These are phyloP conservation scores for Suillus clintonianus DNA, from an alignment of 768 basidiomycete genomes.

Conservation along the genomic window DNA sequence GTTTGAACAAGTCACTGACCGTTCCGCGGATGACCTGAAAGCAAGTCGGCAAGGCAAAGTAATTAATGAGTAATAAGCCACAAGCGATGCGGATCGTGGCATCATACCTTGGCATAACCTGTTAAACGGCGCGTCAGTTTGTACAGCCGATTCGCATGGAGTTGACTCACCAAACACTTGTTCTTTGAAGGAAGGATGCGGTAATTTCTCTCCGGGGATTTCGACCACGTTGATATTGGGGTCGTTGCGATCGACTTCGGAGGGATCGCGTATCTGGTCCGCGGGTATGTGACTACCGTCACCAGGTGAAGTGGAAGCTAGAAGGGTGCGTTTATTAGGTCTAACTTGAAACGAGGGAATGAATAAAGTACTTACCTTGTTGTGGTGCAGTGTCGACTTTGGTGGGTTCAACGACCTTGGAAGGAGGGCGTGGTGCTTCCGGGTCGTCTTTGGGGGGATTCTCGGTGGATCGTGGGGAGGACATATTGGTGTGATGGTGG, in stretches of 20 bases:
- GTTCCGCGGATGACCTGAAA: conserved; percentile 31
- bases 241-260: conserved; percentile 28
- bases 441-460: background rate
- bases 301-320: conserved; percentile 39
- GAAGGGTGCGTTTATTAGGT: background rate
- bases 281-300: conserved; percentile 35
- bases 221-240: conserved; percentile 27
- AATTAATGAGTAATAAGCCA: conserved; percentile 6
- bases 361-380: conserved; percentile 40
- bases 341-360: background rate
- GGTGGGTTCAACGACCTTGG: conserved; percentile 27
- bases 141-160: background rate
- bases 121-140: background rate
- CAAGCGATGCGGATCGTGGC: background rate
- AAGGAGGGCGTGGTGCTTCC: conserved; percentile 19
- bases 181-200: conserved; percentile 54
- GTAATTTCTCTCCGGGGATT: conserved; percentile 21
- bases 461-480: no score
- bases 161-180: conserved; percentile 50
- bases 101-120: conserved; percentile 33
- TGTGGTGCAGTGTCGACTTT: conserved; percentile 31
- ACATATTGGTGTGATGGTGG: background rate
- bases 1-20: conserved; percentile 16
- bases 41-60: no score
- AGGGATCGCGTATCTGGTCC: conserved; percentile 26